phyloP scores from a whole-genome alignment of 305 asterid genomes.

The Fraxinus sp. region DNA sequence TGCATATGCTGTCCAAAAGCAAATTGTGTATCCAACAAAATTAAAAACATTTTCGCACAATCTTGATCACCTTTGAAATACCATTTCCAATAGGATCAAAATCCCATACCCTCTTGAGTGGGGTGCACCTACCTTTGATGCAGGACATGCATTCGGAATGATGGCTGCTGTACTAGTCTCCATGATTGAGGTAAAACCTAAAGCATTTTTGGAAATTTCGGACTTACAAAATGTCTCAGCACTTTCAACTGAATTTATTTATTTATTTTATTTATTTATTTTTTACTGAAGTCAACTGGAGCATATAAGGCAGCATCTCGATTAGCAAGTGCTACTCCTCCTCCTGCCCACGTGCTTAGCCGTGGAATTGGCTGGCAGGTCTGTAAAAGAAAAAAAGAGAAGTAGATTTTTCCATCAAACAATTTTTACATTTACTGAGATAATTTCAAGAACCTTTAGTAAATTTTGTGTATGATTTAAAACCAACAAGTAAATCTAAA shows the following conservation, averaged over 20 bases:
- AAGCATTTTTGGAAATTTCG: background rate
- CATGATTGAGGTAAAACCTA: slow-evolving; percentile 67
- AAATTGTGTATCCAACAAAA: background rate
- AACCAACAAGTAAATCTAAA: background rate
- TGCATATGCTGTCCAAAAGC: background rate
- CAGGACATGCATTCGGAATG: slow-evolving; percentile 97
- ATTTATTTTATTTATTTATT: background rate
- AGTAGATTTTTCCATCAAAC: background rate
- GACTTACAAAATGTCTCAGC: background rate
- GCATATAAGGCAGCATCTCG: slow-evolving; percentile 94
- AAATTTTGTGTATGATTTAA: background rate
- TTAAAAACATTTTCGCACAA: background rate
- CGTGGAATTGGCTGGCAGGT: slow-evolving; percentile 99
- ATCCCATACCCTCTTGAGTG: slow-evolving; percentile 94
- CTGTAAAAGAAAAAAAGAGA: slow-evolving; percentile 11
- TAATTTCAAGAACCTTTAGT: background rate
- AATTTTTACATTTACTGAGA: background rate
- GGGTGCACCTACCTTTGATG: slow-evolving; percentile 96
- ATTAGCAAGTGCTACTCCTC: slow-evolving; percentile 93
- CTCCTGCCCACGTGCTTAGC: slow-evolving; percentile 97
- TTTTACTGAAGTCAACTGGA: slow-evolving; percentile 77
- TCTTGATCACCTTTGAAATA: background rate
- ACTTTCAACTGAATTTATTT: background rate
- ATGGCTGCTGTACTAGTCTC: slow-evolving; percentile 92
- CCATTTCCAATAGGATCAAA: slow-evolving; percentile 57